Evolutionary conservation across 2,329 filamentous ascomycete genomes (phyloP), one percentile per base, ranked within the genome.

Genomic region (Samsoniella hepiali): DNA sequence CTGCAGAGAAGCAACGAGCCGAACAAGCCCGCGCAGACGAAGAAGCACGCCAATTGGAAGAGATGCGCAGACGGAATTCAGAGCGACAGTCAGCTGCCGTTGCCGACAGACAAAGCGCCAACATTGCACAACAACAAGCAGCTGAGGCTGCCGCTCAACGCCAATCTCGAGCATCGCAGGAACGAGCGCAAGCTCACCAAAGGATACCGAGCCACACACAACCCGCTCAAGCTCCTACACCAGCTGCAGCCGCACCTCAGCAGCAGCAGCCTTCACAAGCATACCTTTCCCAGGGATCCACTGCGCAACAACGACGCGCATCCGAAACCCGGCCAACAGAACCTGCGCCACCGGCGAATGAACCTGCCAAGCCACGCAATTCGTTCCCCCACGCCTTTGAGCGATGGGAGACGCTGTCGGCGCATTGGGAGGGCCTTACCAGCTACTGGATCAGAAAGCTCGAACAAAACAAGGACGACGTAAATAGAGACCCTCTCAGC

Each of bases 341-440:
- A 64, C 64, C 22, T 58, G 67, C 10, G 65, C 67, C 32, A 63
- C 66, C 49, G n/a, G 36, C 56, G 31, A 40, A 44, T 5, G 65
- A 49, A 56, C 49, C 40, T n/a, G 66, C 73, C 3, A 77, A 82
- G 58, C 75, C 83, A 59, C 81, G 87, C 63, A 91, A 90, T 54
- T 88, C 89, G 0, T 98, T 99, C 68, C 95, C 95, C 0, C 95
- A 98, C 76, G 95, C 95, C 0, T 99, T 99, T 71, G 94, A 99
- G 76, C 86, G 95, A 65, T 99, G 95, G 95, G 95, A 99, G 74
- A 94, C 91, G 0, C 79, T 99, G 3, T 99, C 95, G 0, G 96
- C 95, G 6, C 94, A 98, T 70, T 99, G 95, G 95, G 95, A 99
- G 75, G 95, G 95, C 5, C 82, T 99, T 64, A 98, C 95, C 0